Base-by-base conservation (phyloP, 192 early-diverging fungal species). In the Rhizophagus sp. region DNA sequence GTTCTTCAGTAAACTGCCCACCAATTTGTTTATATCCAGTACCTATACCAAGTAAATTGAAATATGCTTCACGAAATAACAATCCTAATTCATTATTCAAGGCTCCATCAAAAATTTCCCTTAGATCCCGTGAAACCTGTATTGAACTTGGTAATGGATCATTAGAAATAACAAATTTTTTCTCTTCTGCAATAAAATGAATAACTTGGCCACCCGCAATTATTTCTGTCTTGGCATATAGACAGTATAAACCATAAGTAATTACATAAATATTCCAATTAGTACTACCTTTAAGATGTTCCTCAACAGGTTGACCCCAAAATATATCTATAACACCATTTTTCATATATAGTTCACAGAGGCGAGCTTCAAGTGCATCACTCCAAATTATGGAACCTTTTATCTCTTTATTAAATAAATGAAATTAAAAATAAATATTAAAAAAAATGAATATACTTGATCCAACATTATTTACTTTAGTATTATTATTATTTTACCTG, bases 261-360 rank as follows among this genome's bases (percentile, higher is more conserved):
- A 72, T 25, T 19, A 72, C 70, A 36, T 44, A 72, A 19, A 72
- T 19, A 72, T 15, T 12, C 70, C 39, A 44, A 24, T 12, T 49
- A 17, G 33, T 25, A 22, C 41, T 17, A 4, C n/a, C 44, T 11
- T 0, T 5, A 19, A n/a, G 36, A 10, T 10, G 41, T 1, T 44
- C 41, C 1, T 44, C 41, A 25, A 72, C n/a, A 24, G 9, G 33
- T 72, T 22, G 70, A 44, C 39, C 39, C 73, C 73, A 75, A 34
- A 75, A 75, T 75, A 75, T 75, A 24, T 75, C 57, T 27, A 75
- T 25, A 27, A 75, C 52, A 41, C 62, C 73, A 62, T 75, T 19
- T 12, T 33, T 62, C 50, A 62, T 24, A 33, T 75, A 62, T 13
- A 75, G 52, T 57, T 75, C 9, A 24, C 57, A 62, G 73, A 75